Conservation (phyloP, 129 eudicot species). For the Artemisia argyi region DNA sequence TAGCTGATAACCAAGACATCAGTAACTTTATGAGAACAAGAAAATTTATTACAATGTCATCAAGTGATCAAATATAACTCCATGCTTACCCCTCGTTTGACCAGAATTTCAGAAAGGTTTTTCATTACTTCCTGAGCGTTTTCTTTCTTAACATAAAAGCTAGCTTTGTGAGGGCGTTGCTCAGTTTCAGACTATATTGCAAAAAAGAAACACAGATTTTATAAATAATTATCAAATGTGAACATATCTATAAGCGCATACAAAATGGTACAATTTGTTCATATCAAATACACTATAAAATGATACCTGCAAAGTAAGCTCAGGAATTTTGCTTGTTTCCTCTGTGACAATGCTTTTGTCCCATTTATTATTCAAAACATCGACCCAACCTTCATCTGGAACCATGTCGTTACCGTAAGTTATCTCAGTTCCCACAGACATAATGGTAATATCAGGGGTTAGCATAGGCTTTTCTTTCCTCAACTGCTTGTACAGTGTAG, state of each 20-base stretch:
- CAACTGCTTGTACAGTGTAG: conserved; percentile 73
- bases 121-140: conserved; percentile 67
- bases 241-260: background rate
- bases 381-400: conserved; percentile 91
- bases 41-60: background rate
- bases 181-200: conserved; percentile 77
- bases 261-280: background rate
- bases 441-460: conserved; percentile 83
- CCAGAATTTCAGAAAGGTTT: conserved; percentile 53
- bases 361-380: conserved; percentile 73
- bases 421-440: conserved; percentile 95
- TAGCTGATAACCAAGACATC: conserved; percentile 45
- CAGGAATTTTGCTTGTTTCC: conserved; percentile 74
- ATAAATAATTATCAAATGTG: background rate
- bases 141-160: conserved; percentile 80
- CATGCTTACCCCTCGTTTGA: conserved; percentile 70
- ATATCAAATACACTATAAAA: background rate
- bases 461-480: conserved; percentile 93
- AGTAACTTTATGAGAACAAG: background rate
- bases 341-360: conserved; percentile 61
- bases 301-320: conserved; percentile 80
- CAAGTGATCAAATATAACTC: conserved; percentile 10
- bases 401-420: conserved; percentile 75
- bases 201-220: conserved; percentile 11
- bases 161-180: conserved; percentile 87